Base-by-base conservation (phyloP, 257 asterid genomes). In the Linderniella brevidens region DNA sequence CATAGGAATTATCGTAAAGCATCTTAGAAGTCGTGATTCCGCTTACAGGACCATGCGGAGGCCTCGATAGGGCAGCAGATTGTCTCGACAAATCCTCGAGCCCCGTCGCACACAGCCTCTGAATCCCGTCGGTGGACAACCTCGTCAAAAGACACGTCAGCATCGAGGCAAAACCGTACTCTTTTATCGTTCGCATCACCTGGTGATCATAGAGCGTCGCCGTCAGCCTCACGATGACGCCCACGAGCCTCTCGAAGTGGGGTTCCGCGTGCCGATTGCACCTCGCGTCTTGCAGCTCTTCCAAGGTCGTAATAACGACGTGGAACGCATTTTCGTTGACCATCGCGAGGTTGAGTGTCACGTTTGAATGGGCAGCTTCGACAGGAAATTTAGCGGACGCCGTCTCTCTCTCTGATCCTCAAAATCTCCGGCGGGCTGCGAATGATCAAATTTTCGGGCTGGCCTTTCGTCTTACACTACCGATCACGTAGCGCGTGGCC, bases 361-460 rank as follows among this genome's bases (percentile, higher is more conserved):
- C 67, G 57, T 77, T 80, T 18, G 80, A 84, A 62, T 75, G 92
- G 25, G 95, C 93, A 59, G 80, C 86, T 49, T 80, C 80, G n/a
- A 84, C 78, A 56, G 80, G 58, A 60, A 84, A 74, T 55, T 57
- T 69, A 46, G 69, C 84, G 4, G 93, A 80, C 59, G 80, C 74
- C 78, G 13, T 77, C 76, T 49, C 64, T 75, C 57, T 84, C 93
- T 2, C 84, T 67, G 65, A 80, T 64, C 43, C 68, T 60, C 35
- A 66, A 48, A 56, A 58, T 62, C 59, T 63, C 78, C 32, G 3
- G 58, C 46, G 25, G 75, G 74, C 42, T 3, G 32, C 46, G 52
- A 65, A 58, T 25, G 6, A 84, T 73, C 43, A 84, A 73, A 58
- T 68, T 69, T 64, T 71, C 69, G 0, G 87, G 90, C 49, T 72